Conservation (phyloP, 306 rosid species). For the Trichosanthes truncata region DNA sequence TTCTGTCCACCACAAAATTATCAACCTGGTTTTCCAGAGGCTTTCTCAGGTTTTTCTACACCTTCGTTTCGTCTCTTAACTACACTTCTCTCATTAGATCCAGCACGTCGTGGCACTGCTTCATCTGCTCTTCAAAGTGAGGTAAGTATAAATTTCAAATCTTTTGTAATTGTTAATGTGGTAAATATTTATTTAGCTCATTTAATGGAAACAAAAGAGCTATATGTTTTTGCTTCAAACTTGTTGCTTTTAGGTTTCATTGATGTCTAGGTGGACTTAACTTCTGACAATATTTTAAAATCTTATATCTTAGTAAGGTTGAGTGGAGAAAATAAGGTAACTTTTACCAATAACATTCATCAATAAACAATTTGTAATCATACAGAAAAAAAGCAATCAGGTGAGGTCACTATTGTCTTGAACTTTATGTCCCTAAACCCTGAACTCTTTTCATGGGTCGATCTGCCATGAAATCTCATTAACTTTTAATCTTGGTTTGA, state of each 20-base stretch:
- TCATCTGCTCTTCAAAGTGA: slow-evolving; percentile 30
- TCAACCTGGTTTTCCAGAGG: slow-evolving; percentile 29
- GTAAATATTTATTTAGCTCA: not conserved
- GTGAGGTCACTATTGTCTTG: not conserved
- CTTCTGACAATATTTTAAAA: not conserved
- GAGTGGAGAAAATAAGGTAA: not conserved
- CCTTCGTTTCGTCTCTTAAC: slow-evolving; percentile 30
- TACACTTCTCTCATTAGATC: slow-evolving; percentile 36
- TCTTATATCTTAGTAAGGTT: not conserved
- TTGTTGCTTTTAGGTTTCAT: not conserved
- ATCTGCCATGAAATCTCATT: not conserved
- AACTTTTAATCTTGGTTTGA: not conserved
- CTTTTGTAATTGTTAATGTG: not conserved
- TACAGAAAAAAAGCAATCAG: not conserved
- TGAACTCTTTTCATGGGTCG: not conserved
- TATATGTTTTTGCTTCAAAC: not conserved
- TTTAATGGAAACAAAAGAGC: not conserved
- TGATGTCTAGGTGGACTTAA: not conserved
- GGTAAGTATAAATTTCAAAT: slow-evolving; percentile 17
- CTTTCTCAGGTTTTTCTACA: slow-evolving; percentile 25
- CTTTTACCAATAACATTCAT: not conserved
- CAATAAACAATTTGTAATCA: not conserved
- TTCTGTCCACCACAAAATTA: slow-evolving; percentile 31
- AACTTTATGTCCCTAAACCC: not conserved
- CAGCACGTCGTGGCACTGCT: slow-evolving; percentile 34